Base-by-base conservation (phyloP, 495 filamentous ascomycete species). In the Xylaria cubensis region DNA sequence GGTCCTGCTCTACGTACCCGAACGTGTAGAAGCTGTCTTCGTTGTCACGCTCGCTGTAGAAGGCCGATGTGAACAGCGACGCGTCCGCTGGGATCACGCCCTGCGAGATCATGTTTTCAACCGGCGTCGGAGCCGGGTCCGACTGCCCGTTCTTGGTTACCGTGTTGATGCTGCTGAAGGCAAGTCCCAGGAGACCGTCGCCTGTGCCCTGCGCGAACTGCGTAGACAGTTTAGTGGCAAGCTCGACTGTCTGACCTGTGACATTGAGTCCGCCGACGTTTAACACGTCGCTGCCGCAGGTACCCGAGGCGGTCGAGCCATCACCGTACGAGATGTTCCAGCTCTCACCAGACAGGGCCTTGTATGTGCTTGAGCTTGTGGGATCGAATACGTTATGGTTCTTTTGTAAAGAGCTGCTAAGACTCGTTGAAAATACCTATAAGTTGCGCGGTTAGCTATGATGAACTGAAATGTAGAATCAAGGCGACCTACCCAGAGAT, bases 301-400 rank as follows among this genome's bases (percentile, higher is more conserved):
- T 84, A 48, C 92, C 92, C 17, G 90, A 93, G 9, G 92, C 92
- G 1, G 86, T 87, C 48, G 90, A 92, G 39, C 87, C 85, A 78
- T 95, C 92, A 29, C 92, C 91, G 76, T 94, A 94, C 41, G 86
- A 85, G 76, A 94, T 93, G 79, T 87, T 82, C 92, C 92, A 95
- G 10, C 81, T 85, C 63, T 84, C 82, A 62, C 82, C 84, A 5
- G 80, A 71, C 19, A 81, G 61, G 19, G 79, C 76, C 78, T 90
- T 84, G 83, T 87, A 94, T 9, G 90, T 90, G 64, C 82, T 85
- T 5, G 92, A 93, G 74, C 90, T 87, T 26, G 74, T 82, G 12
- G 89, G 82, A 74, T 91, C 81, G 75, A 89, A 93, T 63, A 85
- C 80, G 34, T 80, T 82, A 76, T 88, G 87, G 55, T 79, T 80